Evolutionary conservation across 192 early-diverging fungal species (phyloP).

Genomic region (Backusella tuberculispora): DNA sequence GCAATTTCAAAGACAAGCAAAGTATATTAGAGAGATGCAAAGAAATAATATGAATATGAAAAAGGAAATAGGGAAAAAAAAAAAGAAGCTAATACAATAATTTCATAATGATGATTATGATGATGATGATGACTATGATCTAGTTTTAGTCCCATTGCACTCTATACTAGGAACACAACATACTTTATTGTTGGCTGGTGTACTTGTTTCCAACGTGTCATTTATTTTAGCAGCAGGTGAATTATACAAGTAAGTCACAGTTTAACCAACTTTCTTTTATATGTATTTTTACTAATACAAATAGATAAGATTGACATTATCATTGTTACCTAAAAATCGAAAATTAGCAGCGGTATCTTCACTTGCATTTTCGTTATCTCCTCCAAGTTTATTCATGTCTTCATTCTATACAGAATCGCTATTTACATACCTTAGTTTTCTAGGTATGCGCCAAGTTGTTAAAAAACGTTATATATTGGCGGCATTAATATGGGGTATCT

Average conservation of each 20-base stretch:
- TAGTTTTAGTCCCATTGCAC: constrained; percentile 59
- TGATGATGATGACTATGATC: background rate
- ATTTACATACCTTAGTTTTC: constrained; percentile 80
- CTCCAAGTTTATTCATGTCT: constrained; percentile 87
- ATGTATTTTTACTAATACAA: background rate
- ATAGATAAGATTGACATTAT: constrained; percentile 24
- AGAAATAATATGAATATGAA: background rate
- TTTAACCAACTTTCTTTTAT: background rate
- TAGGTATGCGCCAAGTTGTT: constrained; percentile 66
- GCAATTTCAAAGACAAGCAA: constrained; percentile 52
- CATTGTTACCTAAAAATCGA: constrained; percentile 37
- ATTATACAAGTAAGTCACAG: constrained; percentile 64
- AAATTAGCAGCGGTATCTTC: constrained; percentile 66
- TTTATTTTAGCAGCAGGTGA: constrained; percentile 75
- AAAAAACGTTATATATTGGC: constrained; percentile 57
- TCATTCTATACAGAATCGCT: constrained; percentile 86
- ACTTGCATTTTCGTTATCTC: constrained; percentile 74
- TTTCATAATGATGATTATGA: background rate
- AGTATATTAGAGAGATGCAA: background rate
- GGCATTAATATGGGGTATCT: constrained; percentile 64
- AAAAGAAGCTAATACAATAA: background rate
- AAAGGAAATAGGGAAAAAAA: background rate
- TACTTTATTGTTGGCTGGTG: constrained; percentile 60
- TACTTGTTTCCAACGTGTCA: constrained; percentile 73
- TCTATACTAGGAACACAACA: constrained; percentile 42